Evolutionary conservation across 495 filamentous ascomycete species (phyloP).

Genomic region (Monascus purpureus): DNA sequence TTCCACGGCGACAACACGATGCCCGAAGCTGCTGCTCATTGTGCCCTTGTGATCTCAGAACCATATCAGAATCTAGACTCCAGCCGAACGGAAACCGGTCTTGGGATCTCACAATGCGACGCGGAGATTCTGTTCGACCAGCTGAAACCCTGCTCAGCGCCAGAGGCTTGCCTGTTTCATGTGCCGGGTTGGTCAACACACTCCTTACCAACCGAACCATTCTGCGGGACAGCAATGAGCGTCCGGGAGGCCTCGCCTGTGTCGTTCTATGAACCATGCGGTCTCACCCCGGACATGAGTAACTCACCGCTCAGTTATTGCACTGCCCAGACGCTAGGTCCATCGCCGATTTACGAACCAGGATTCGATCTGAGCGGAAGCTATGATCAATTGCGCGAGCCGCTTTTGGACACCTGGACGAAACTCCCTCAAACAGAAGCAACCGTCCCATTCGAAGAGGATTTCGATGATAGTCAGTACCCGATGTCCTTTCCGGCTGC

Average conservation of each 20-base stretch:
- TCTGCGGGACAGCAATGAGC: conserved; percentile 9
- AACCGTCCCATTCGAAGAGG: too few relatives aligned
- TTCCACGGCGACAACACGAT: too few relatives aligned
- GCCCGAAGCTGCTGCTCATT: too few relatives aligned
- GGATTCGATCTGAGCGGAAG: too few relatives aligned
- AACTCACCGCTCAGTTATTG: conserved; percentile 15
- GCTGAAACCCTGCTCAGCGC: conserved; percentile 4
- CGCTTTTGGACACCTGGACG: too few relatives aligned
- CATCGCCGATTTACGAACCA: conserved; percentile 15
- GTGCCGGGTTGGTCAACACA: conserved; percentile 10
- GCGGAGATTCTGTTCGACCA: conserved; percentile 8
- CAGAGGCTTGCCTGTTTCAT: conserved; percentile 4
- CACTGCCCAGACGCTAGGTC: conserved; percentile 10
- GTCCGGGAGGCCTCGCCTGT: conserved; percentile 7
- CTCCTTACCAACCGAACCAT: conserved; percentile 5
- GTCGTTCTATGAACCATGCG: conserved; percentile 10
- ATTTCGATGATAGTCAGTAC: too few relatives aligned
- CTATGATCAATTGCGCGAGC: too few relatives aligned
- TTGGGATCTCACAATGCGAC: conserved; percentile 21
- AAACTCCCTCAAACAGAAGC: too few relatives aligned
- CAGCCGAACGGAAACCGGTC: conserved; percentile 8
- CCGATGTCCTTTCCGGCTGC: too few relatives aligned
- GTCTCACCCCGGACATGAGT: conserved; percentile 6
- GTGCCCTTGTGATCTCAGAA: conserved; percentile 8
- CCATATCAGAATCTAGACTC: conserved; percentile 5